phyloP scores from a whole-genome alignment of 192 early-diverging fungal species.

The Backusella psychrophila region DNA sequence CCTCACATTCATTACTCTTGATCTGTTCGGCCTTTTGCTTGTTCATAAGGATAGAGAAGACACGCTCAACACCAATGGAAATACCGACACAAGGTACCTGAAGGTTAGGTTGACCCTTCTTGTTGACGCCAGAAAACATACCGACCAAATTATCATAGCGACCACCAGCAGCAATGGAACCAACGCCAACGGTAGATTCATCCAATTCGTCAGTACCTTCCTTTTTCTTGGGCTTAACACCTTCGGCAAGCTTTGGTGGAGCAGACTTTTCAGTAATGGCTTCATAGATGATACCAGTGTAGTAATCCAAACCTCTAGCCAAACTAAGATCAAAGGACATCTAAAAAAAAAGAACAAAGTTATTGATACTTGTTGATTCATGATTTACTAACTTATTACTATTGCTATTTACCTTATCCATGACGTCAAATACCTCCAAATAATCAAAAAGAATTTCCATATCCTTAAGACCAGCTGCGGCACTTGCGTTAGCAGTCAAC shows the following conservation, averaged over 20 bases:
- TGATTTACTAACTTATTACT: constrained; percentile 6
- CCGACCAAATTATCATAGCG: constrained; percentile 98
- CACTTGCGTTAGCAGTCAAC: constrained; percentile 65
- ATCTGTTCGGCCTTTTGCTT: constrained; percentile 60
- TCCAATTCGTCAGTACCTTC: constrained; percentile 60
- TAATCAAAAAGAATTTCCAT: constrained; percentile 86
- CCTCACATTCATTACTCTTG: constrained; percentile 77
- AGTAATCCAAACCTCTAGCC: constrained; percentile 98
- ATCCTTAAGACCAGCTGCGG: constrained; percentile 79
- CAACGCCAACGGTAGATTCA: constrained; percentile 81
- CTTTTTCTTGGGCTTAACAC: constrained; percentile 42
- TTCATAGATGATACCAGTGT: constrained; percentile 99
- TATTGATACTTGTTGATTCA: not conserved
- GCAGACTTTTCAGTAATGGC: constrained; percentile 69
- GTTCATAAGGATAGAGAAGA: constrained; percentile 81
- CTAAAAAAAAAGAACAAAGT: constrained; percentile 12
- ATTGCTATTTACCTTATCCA: constrained; percentile 32
- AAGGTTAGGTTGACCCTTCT: constrained; percentile 53
- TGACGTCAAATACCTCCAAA: constrained; percentile 75
- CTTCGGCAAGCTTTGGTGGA: constrained; percentile 43
- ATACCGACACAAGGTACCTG: constrained; percentile 96
- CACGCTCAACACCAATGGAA: constrained; percentile 94
- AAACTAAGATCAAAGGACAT: constrained; percentile 93
- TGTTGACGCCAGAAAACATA: constrained; percentile 79
- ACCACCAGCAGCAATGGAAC: constrained; percentile 95